Evolutionary conservation across 2,329 filamentous ascomycete genomes (phyloP), one percentile per base, ranked within the genome.

Genomic region (Stagonosporopsis tanaceti): DNA sequence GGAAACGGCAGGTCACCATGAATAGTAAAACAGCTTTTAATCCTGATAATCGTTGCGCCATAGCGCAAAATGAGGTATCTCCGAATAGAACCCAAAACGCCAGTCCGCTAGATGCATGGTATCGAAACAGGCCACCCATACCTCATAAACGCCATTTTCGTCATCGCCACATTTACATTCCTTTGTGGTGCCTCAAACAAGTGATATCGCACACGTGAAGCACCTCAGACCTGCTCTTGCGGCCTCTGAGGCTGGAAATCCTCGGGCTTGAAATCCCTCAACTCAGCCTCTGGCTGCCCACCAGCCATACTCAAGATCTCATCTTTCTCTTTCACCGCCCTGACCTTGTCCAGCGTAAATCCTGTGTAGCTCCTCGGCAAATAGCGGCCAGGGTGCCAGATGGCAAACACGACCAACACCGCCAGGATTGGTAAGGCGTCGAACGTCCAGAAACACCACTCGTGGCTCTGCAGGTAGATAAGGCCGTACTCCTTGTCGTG

Each of bases 371-470:
- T 71, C 35, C 69, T 60, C 1, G 73, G 73, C 11, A 76, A 40
- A 50, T 73, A 76, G 6, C 63, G 48, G 2, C 72, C 72, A 0
- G 83, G 83, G 60, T 85, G 81, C 66, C 78, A 84, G 35, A 82
- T 64, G 4, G 79, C 81, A 57, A 85, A 82, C 1, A 82, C 74
- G 0, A 77, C 67, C 32, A 85, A 76, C 6, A 83, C 82, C 0
- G 77, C 66, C 3, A 80, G 58, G 73, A 84, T 82, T 0, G 82
- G 82, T 6, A 82, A 57, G 0, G 79, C 77, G 57, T 85, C 83
- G 14, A 85, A 80, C 2, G 78, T 76, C 75, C 81, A 85, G 53
- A 85, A 81, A 27, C 81, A 79, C 79, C 83, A 84, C 60, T 85
- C 82, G 22, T 82, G 78, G 4, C 66, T 75, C 62, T 83, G 82